Conservation (phyloP, 2,329 filamentous ascomycete genomes). For the Purpureocillium lavendulum region DNA sequence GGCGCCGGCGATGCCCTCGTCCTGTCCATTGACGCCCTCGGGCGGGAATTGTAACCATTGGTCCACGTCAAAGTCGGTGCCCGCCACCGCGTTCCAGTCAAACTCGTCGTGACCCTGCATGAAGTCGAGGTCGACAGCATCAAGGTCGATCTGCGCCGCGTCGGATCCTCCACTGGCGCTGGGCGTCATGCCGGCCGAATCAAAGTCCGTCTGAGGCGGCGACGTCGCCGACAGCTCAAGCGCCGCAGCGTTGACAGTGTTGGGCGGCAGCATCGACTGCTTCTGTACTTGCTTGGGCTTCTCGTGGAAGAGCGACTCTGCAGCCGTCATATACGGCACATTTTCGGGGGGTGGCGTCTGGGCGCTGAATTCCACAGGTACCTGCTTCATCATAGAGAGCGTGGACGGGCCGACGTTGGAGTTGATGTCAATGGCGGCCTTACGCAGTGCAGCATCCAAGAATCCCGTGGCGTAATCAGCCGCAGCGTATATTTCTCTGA, state of each 20-base stretch:
- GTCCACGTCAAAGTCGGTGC: slow-evolving; percentile 48
- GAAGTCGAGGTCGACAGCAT: slow-evolving; percentile 36
- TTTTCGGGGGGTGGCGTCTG: slow-evolving; percentile 49
- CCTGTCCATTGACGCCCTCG: slow-evolving; percentile 33
- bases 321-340: slow-evolving; percentile 31
- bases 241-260: slow-evolving; percentile 27
- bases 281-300: slow-evolving; percentile 16
- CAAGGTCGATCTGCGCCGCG: slow-evolving; percentile 24
- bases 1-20: slow-evolving; percentile 16
- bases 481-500: slow-evolving; percentile 83
- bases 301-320: slow-evolving; percentile 29
- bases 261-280: slow-evolving; percentile 27
- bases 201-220: slow-evolving; percentile 36
- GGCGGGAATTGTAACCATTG: slow-evolving; percentile 51
- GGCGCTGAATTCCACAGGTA: slow-evolving; percentile 27
- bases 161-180: slow-evolving; percentile 36
- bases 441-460: slow-evolving; percentile 83
- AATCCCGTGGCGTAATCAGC: slow-evolving; percentile 96
- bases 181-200: slow-evolving; percentile 33
- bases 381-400: slow-evolving; percentile 25
- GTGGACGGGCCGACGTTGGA: slow-evolving; percentile 23
- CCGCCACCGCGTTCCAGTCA: slow-evolving; percentile 45
- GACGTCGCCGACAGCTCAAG: slow-evolving; percentile 27
- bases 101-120: slow-evolving; percentile 39
- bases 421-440: slow-evolving; percentile 68